Evolutionary conservation across 768 basidiomycete species (phyloP), one percentile per base, ranked within the genome.

Genomic region (Collybiopsis luxurians): DNA sequence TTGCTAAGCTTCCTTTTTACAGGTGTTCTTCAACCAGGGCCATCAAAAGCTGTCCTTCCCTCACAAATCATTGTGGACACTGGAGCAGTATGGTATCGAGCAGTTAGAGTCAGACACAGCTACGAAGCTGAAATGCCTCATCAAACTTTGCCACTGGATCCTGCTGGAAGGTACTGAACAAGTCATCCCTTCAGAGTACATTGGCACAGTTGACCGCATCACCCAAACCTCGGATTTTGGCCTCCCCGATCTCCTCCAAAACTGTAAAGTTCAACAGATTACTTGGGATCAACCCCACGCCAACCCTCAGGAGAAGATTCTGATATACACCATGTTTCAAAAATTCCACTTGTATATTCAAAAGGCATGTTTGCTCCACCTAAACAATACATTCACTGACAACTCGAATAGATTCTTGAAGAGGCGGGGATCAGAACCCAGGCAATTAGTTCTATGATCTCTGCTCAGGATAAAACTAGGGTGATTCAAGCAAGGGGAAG

Each of bases 281-380:
- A 21, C 5, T 12, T n/a, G n/a, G 26, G 24, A 45, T 7, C 7
- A 6, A 10, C n/a, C n/a, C n/a, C n/a, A n/a, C n/a, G n/a, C n/a
- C n/a, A 19, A 15, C 17, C 24, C 24, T n/a, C 30, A 34, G 6
- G 51, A 34, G 15, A 50, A 58, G 26, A 46, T 58, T 28, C 15
- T 58, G 4, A 31, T 58, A 12, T 27, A 34, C 30, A 58, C 57
- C 2, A 26, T 44, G 4, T 52, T 53, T n/a, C 51, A 40, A 13
- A 42, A 27, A 19, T 53, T 13, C 42, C 57, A 58, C 17, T 17
- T 26, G 0, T 26, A 7, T 2, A 44, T 58, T 27, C 10, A 4
- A 2, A 26, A 58, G n/a, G 49, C 43, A 6, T 12, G 49, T 47
- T 11, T 30, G 9, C 45, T 52, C 50, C n/a, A n/a, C n/a, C n/a